Base-by-base conservation (phyloP, 257 asterid genomes). In the Linderniella brevidens region DNA sequence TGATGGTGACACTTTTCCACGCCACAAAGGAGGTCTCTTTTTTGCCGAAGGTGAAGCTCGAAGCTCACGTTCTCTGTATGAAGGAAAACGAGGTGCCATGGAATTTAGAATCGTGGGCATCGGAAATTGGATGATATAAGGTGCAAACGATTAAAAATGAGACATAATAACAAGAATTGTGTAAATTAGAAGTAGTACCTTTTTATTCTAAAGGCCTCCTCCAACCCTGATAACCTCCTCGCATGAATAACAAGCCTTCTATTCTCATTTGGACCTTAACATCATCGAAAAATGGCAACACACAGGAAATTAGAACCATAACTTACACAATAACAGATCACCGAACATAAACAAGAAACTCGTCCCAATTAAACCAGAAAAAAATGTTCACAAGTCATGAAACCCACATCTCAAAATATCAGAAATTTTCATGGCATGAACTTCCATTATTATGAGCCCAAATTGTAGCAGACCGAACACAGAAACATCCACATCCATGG, bases 191-290 rank as follows among this genome's bases (percentile, higher is more conserved):
- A 32, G 13, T 37, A 41, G 19, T 70, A 77, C 97, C 88, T 83
- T 67, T 71, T 55, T 57, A 80, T 83, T 67, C 93, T 69, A 55
- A 87, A 67, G 43, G 88, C 74, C 73, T 87, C 95, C 73, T 80
- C 95, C 73, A 87, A 71, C 40, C 97, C 97, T 4, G 92, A 80
- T 39, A 80, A 37, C 54, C 66, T 70, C 76, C 80, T 87, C n/a
- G 90, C 70, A 37, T 66, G 68, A 69, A 87, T 59, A 59, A 63
- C 67, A 48, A 73, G 61, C 54, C 58, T 56, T 58, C 67, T 70
- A 14, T 52, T 43, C 48, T 49, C 57, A 38, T 68, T 59, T 3
- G 58, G 49, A 54, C 59, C 75, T 72, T 72, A 61, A 66, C 32
- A 61, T 57, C 56, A 63, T 57, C 17, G 3, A 44, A 25, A 25